A percentile compares a stretch with the other conserved stretches of the same genome.
phyloP scores from a whole-genome alignment of 225 moss, liverwort and hornwort species.

The Polytrichum commune region DNA sequence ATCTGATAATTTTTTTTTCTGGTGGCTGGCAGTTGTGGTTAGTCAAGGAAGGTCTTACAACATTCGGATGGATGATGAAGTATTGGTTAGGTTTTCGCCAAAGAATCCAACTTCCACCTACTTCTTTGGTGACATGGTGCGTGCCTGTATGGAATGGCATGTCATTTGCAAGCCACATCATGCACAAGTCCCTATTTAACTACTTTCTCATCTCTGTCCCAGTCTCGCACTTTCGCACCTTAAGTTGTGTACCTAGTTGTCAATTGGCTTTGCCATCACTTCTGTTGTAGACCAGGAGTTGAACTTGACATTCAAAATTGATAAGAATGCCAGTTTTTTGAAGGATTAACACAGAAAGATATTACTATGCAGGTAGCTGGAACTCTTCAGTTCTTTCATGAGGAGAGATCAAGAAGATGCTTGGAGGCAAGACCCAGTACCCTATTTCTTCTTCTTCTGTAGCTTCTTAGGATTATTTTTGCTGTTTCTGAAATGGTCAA shows the following conservation, averaged over 20 bases:
- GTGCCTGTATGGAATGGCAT: background rate
- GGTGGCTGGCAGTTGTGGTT: conserved; percentile 49
- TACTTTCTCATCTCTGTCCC: too few species aligned
- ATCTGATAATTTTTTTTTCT: background rate
- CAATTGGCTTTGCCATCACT: too few species aligned
- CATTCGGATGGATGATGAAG: conserved; percentile 86
- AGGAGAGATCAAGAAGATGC: conserved; percentile 82
- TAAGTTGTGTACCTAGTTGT: too few species aligned
- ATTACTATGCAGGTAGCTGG: conserved; percentile 69
- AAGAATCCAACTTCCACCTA: conserved; percentile 86
- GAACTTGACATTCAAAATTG: background rate
- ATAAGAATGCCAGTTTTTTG: background rate
- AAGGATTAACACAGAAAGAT: background rate
- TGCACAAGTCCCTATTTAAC: too few species aligned
- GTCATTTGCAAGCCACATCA: background rate
- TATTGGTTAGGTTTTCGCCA: conserved; percentile 91
- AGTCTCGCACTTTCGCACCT: too few species aligned
- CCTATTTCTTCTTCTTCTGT: too few species aligned
- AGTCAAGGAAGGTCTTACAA: conserved; percentile 89
- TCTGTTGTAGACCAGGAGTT: too few species aligned
- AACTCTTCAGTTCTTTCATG: conserved; percentile 80
- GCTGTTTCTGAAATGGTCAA: too few species aligned
- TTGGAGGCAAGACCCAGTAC: conserved; percentile 56
- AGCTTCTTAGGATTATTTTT: too few species aligned
- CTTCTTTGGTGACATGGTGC: conserved; percentile 83